Evolutionary conservation across 1,139 yeast genomes (phyloP), one percentile per base, ranked within the genome.

Genomic region (Insectozyma bohioensis): DNA sequence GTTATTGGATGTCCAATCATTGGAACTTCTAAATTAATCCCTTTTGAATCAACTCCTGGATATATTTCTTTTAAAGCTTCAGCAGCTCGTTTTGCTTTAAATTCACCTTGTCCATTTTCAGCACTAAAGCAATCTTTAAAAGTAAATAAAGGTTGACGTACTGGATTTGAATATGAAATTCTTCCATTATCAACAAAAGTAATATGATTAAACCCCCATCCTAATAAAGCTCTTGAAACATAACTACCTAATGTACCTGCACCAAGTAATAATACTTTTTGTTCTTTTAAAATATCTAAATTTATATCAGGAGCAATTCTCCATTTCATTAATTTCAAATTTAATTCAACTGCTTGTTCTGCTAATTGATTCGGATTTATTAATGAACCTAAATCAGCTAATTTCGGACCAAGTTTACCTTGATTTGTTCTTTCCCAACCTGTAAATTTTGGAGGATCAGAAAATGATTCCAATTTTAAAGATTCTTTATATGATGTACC

Each of bases 231-330:
- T 37, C 99, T 66, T 0, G 95, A 76, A 7, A 92, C 94, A 52
- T 90, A 88, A 41, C 95, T 84, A 0, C 98, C 99, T 10, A 94
- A 67, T 2, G 99, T 94, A 4, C 99, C 99, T 0, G 98, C 86
- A 0, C 99, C 99, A n/a, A 92, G 67, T 12, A 92, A 63, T 27
- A 92, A 59, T 22, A 90, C 84, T 42, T 71, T 80, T 16, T 82
- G 75, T 10, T 59, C 41, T 42, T 77, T 75, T 16, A 92, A 65
- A 1, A 62, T 52, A 6, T 85, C 88, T 32, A 92, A 65, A 49
- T 92, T 74, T 6, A 92, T 54, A 7, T 78, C 73, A 0, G 98
- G 97, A 1, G 88, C 90, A 18, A 92, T 75, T 46, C 98, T 72
- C 99, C 99, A 92, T 56, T 88, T 88, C 98, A 92, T 94, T 28